Percentiles rank a stretch among this genome's conserved stretches.
These are phyloP conservation scores for Eragrostis curvula DNA, from an alignment of 176 grass and related monocot genomes.

Conservation along the genomic window DNA sequence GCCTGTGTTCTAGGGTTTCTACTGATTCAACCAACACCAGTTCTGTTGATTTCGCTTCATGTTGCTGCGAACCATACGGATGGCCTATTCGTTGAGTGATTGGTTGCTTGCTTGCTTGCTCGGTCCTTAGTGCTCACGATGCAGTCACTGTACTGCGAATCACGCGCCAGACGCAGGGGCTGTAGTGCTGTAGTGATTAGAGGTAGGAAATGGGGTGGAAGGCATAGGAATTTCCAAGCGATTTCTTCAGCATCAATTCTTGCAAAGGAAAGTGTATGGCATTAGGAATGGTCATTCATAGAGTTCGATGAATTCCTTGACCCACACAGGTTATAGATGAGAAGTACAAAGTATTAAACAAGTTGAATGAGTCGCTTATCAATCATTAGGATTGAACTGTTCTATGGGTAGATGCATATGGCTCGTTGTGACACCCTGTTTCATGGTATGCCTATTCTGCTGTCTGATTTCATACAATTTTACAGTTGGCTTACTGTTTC, in stretches of 20 bases:
- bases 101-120: not conserved
- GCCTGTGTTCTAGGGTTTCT: constrained; percentile 29
- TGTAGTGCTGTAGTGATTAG: not conserved
- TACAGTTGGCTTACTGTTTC: constrained; percentile 16
- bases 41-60: not conserved
- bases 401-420: not conserved
- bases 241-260: too few species aligned
- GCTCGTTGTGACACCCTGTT: not conserved
- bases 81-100: not conserved
- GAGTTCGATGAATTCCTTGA: not conserved
- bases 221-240: not conserved
- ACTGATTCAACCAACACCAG: not conserved
- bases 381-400: not conserved
- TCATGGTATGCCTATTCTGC: not conserved
- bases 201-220: not conserved
- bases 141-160: not conserved
- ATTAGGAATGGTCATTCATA: not conserved
- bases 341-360: not conserved
- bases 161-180: not conserved
- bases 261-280: not conserved
- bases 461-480: not conserved
- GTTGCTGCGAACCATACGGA: not conserved
- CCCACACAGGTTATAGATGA: constrained; percentile 7
- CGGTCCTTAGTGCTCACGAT: not conserved
- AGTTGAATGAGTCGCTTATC: not conserved